phyloP scores from a whole-genome alignment of 805 yeast genomes.

The Hyphopichia homilentoma region DNA sequence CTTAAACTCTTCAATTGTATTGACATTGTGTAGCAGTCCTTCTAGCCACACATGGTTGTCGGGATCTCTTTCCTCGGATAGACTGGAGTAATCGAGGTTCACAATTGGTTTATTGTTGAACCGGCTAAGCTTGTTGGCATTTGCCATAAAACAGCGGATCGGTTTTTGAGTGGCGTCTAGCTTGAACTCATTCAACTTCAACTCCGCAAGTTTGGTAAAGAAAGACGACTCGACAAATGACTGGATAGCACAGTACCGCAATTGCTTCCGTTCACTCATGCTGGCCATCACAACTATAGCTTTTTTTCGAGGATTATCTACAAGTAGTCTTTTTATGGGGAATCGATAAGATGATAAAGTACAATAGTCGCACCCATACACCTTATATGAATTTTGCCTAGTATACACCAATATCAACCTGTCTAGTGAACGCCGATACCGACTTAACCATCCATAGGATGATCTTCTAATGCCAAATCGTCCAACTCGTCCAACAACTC shows the following conservation, averaged over 20 bases:
- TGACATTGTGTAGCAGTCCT: slow-evolving; percentile 54
- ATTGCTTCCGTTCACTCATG: slow-evolving; percentile 2
- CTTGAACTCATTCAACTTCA: slow-evolving; percentile 71
- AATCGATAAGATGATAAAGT: too few species aligned
- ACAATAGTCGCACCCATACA: too few species aligned
- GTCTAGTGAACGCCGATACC: too few species aligned
- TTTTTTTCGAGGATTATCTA: too few species aligned
- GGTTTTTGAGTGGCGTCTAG: slow-evolving; percentile 48
- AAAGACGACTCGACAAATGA: slow-evolving; percentile 86
- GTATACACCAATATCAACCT: too few species aligned
- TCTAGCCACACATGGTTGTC: slow-evolving; percentile 15
- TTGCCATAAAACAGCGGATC: slow-evolving; percentile 42
- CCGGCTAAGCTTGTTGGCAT: slow-evolving; percentile 30
- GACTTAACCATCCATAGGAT: slow-evolving; percentile 15
- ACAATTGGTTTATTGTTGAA: slow-evolving; percentile 33
- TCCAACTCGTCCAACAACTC: slow-evolving; percentile 93
- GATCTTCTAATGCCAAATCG: slow-evolving; percentile 80
- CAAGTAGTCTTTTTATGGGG: too few species aligned
- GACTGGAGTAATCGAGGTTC: slow-evolving; percentile 32
- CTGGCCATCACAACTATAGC: too few species aligned
- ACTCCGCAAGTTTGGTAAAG: slow-evolving; percentile 67
- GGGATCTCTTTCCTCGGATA: slow-evolving; percentile 10
- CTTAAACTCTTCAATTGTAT: slow-evolving; percentile 86
- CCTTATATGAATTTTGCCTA: too few species aligned
- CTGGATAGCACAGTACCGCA: slow-evolving; percentile 48